Base-by-base conservation (phyloP, 2,329 filamentous ascomycete genomes). In the Ceratocystis harringtonii region DNA sequence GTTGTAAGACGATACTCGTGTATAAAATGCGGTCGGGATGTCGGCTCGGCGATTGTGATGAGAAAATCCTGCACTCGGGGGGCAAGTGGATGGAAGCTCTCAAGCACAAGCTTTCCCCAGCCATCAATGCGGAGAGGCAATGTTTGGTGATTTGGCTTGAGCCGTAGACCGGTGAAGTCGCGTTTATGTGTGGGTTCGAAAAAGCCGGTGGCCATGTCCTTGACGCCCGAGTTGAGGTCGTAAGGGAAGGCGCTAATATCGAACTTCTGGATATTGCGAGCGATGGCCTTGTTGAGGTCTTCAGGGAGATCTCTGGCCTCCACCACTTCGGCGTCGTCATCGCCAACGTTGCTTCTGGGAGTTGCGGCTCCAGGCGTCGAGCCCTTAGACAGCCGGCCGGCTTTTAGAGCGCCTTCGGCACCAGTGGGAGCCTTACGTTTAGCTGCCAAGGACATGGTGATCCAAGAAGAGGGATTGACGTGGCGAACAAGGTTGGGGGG, bases 1-100 rank as follows among this genome's bases (percentile, higher is more conserved):
- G 89, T 86, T 1, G 91, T 96, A 71, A 99, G 82, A 65, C 86
- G 84, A 75, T 97, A 97, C 76, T 99, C 92, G 78, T 97, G 94
- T 69, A 97, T 84, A 72, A 91, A 92, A 4, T 86, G 88, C 66
- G 94, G 92, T 67, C 92, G 85, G 44, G 92, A 96, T 67, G 92
- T 80, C 19, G 92, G 94, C 77, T 99, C 92, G 68, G 92, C 90
- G 70, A 99, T 92, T 60, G 94, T 96, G 71, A 95, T 96, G 67
- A 99, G 79, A 73, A 99, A 96, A 74, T 96, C 91, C 73, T 96
- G 91, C 0, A 90, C 92, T 72, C 92, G 87, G 66, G 87, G 83
- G 66, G 92, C 91, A 66, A 94, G 79, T 1, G 92, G 89, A 63
- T 89, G 92, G 77, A 96, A 97, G 70, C 91, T 95, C 78, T 99